Percentiles rank a stretch among this genome's conserved stretches.
These are phyloP conservation scores for Quercus tomentella DNA, from an alignment of 331 rosid species.

Conservation along the genomic window DNA sequence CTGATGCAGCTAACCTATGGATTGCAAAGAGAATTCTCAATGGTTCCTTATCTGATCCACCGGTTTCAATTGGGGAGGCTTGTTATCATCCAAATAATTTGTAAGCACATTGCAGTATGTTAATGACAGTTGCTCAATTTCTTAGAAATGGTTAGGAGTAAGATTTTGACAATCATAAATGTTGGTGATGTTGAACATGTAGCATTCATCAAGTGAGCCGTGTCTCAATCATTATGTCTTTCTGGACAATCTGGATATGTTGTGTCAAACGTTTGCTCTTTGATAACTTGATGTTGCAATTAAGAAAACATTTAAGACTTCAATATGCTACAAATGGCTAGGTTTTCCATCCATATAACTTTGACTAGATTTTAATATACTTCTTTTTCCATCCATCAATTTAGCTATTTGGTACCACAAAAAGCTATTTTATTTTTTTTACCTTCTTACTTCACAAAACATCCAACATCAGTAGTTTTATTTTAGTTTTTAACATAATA, in stretches of 20 bases:
- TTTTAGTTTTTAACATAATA: rapidly evolving
- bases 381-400: too few relatives aligned
- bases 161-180: background rate
- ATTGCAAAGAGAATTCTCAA: slow-evolving; percentile 48
- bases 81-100: slow-evolving; percentile 20
- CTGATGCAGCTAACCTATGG: slow-evolving; percentile 74
- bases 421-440: too few relatives aligned
- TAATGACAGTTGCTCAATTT: background rate
- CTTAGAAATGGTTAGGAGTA: background rate
- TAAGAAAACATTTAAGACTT: background rate
- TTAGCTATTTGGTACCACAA: too few relatives aligned
- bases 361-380: too few relatives aligned
- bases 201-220: too few relatives aligned
- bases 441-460: rapidly evolving
- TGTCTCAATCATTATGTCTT: too few relatives aligned
- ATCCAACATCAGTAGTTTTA: too few relatives aligned
- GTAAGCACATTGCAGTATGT: background rate
- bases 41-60: slow-evolving; percentile 66
- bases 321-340: too few relatives aligned
- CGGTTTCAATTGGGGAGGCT: slow-evolving; percentile 52
- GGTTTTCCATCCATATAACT: too few relatives aligned
- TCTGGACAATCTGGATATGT: too few relatives aligned
- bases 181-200: background rate
- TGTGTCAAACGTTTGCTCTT: too few relatives aligned
- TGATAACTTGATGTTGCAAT: background rate